Conservation (phyloP, 768 basidiomycete species). For the Dentipellis fragilis region DNA sequence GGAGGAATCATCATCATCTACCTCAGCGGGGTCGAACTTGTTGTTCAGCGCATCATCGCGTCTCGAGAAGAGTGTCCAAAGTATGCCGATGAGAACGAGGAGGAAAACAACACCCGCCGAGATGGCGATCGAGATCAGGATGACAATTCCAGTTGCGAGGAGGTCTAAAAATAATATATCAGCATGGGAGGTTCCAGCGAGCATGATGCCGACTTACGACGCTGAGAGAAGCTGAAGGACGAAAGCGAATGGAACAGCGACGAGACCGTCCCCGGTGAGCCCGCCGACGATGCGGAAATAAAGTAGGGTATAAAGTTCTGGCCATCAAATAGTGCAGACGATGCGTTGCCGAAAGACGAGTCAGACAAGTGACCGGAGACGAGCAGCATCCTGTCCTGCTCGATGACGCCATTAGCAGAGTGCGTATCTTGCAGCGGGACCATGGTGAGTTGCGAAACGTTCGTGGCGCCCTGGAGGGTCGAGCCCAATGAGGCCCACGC, state of each 20-base stretch:
- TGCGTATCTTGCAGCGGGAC: slow-evolving; percentile 84
- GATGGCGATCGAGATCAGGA: slow-evolving; percentile 95
- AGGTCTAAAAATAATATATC: slow-evolving; percentile 41
- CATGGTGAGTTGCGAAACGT: slow-evolving; percentile 78
- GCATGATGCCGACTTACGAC: slow-evolving; percentile 37
- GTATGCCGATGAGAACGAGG: slow-evolving; percentile 71
- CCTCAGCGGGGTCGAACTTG: slow-evolving; percentile 54
- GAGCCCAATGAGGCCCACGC: slow-evolving; percentile 65
- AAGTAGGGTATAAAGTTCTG: slow-evolving; percentile 75
- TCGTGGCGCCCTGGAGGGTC: slow-evolving; percentile 42
- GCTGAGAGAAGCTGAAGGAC: slow-evolving; percentile 64
- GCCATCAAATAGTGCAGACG: slow-evolving; percentile 85
- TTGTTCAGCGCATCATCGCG: slow-evolving; percentile 58
- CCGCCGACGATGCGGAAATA: slow-evolving; percentile 51
- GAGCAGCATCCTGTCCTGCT: slow-evolving; percentile 83
- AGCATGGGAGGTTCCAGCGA: neutral
- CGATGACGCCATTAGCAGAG: slow-evolving; percentile 54
- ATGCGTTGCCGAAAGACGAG: slow-evolving; percentile 65
- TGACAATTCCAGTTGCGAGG: slow-evolving; percentile 87
- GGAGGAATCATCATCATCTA: slow-evolving; percentile 64
- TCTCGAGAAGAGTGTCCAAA: slow-evolving; percentile 83
- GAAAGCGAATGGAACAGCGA: slow-evolving; percentile 78
- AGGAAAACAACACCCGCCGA: slow-evolving; percentile 90
- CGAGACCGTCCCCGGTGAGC: slow-evolving; percentile 59
- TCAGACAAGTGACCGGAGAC: slow-evolving; percentile 72